Conservation (phyloP, 331 rosid species). For the Quercus tomentella region DNA sequence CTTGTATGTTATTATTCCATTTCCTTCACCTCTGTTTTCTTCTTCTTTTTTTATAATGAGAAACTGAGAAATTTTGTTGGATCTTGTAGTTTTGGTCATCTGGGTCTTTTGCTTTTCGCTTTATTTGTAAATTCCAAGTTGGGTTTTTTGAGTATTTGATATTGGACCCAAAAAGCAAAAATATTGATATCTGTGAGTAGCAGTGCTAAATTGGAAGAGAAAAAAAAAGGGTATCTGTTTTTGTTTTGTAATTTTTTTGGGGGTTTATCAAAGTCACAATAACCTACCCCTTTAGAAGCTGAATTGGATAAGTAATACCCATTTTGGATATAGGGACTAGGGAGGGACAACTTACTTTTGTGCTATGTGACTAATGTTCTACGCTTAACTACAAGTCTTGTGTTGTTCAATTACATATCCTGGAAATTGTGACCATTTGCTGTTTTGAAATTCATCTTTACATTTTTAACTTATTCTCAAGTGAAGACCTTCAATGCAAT, state of each 20-base stretch:
- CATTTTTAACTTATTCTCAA: background rate
- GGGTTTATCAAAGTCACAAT: background rate
- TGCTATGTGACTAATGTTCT: background rate
- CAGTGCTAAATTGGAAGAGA: background rate
- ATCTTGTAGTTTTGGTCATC: background rate
- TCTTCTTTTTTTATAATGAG: background rate
- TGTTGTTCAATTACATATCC: background rate
- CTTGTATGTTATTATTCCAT: conserved; percentile 35
- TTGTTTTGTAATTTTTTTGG: background rate
- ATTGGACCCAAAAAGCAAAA: background rate
- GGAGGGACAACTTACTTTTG: background rate
- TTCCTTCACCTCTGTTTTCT: background rate
- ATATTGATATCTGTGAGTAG: background rate
- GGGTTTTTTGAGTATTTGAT: background rate
- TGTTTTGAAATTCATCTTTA: background rate
- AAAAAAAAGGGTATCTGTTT: background rate
- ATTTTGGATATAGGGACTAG: background rate
- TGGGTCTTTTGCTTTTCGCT: background rate
- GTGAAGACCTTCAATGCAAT: background rate
- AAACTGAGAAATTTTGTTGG: background rate
- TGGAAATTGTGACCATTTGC: background rate
- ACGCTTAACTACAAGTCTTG: background rate
- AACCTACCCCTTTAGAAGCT: background rate
- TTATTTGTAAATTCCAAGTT: background rate
- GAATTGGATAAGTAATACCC: background rate